Conservation (phyloP, 306 rosid species). For the Inga oerstediana region DNA sequence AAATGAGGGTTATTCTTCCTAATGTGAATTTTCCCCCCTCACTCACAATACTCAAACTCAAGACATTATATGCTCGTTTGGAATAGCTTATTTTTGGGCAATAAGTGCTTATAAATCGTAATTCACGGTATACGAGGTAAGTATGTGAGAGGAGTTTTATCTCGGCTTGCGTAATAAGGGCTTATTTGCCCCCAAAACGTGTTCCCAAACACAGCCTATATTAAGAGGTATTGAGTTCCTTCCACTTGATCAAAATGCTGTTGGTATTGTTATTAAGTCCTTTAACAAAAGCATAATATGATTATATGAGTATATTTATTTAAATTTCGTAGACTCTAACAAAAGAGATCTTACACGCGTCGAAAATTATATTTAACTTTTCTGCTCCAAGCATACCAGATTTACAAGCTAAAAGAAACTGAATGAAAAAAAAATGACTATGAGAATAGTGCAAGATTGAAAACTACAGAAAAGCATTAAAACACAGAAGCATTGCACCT, state of each 20-base stretch:
- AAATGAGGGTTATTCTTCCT: too few species aligned
- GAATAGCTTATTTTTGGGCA: too few species aligned
- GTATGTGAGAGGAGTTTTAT: too few species aligned
- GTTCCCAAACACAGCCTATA: too few species aligned
- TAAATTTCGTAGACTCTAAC: not conserved
- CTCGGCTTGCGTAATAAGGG: too few species aligned
- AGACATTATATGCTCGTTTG: too few species aligned
- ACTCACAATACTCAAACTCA: not conserved
- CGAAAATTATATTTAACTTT: not conserved
- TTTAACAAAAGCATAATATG: not conserved
- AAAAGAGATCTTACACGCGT: not conserved
- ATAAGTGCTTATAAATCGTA: too few species aligned
- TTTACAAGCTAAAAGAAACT: not conserved
- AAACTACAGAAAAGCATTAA: constrained; percentile 16
- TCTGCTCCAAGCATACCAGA: not conserved
- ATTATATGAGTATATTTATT: not conserved
- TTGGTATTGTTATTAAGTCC: not conserved
- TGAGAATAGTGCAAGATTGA: not conserved
- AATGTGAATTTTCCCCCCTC: too few species aligned
- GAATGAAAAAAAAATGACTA: not conserved
- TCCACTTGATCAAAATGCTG: not conserved
- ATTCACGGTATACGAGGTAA: too few species aligned
- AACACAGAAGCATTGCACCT: constrained; percentile 1
- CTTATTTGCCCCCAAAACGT: too few species aligned
- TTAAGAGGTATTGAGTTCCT: not conserved